These are phyloP conservation scores for Sugiyamaella novakii DNA, from an alignment of 1,139 yeast species.

Conservation along the genomic window DNA sequence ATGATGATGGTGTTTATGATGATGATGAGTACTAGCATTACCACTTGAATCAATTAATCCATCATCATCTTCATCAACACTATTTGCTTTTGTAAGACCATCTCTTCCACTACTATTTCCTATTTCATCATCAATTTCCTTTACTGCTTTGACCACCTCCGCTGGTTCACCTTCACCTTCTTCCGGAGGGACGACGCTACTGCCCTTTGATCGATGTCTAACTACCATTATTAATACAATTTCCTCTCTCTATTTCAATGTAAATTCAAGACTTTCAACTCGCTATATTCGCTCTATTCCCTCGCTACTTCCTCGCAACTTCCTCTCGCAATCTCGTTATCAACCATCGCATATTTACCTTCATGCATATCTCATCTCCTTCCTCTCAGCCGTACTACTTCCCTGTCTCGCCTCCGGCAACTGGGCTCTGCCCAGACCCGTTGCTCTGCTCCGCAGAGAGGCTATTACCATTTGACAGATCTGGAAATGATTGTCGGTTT, in stretches of 20 bases:
- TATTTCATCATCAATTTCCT: slow-evolving; percentile 6
- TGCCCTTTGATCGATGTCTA: slow-evolving; percentile 6
- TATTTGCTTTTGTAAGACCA: background rate
- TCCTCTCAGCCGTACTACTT: background rate
- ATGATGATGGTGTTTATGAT: slow-evolving; percentile 19
- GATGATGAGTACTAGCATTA: slow-evolving; percentile 5
- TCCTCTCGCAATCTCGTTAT: too few species aligned
- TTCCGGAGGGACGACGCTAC: background rate
- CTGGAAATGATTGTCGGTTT: too few species aligned
- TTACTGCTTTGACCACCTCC: slow-evolving; percentile 4
- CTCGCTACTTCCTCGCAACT: too few species aligned
- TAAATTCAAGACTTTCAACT: too few species aligned
- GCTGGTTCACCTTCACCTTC: slow-evolving; percentile 13
- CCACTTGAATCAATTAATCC: background rate
- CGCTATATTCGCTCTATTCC: too few species aligned
- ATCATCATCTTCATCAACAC: background rate
- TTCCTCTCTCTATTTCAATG: too few species aligned
- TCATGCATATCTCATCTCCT: background rate
- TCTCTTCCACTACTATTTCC: background rate
- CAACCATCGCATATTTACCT: too few species aligned
- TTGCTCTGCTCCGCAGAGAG: too few species aligned
- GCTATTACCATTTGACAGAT: too few species aligned
- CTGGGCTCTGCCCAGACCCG: too few species aligned
- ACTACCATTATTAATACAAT: slow-evolving; percentile 11
- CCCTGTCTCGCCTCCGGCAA: too few species aligned